Evolutionary conservation across 208 protist species (phyloP), one percentile per base, ranked within the genome.

Genomic region (Strigomonas culicis): DNA sequence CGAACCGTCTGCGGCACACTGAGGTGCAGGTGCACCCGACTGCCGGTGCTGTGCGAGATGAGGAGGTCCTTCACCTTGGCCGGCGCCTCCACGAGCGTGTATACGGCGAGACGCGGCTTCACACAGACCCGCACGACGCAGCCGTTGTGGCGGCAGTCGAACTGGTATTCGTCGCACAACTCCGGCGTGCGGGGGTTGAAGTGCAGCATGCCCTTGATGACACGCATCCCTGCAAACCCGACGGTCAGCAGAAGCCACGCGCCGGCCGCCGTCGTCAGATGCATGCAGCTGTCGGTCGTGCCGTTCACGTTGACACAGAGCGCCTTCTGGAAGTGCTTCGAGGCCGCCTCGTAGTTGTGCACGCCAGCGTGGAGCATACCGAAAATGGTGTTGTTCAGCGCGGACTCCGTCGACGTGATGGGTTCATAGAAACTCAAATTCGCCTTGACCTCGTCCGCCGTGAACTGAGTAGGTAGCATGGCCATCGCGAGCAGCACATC

Each of bases 361-460:
- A 91, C 59, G 50, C 83, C 78, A 11, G 86, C 74, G 39, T 88
- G 75, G n/a, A 94, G 49, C 3, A 93, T 75, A 75, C 80, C 79
- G 61, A 88, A 92, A 63, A 97, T 84, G 55, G 80, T 63, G 25
- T 82, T 60, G 22, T 72, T 77, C 24, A 97, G 70, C 6, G 88
- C 80, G 21, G 86, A 90, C 63, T 97, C 92, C 8, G 70, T 72
- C 8, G 84, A 79, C 4, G 92, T 95, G 59, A 94, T 85, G 30
- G 86, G 74, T 53, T 94, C 84, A 69, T 97, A 97, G 55, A 92
- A 95, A 47, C 77, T 70, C 61, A 90, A 95, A 69, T 97, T 85
- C 7, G 81, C 74, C 63, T 78, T 76, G 28, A 76, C 72, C 66
- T 97, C 92, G 62, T 95, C 89, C 7, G 58, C 52, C 3, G 86